Evolutionary conservation across 345 rosid genomes (phyloP), one percentile per base, ranked within the genome.

Genomic region (Corchorus capsularis): DNA sequence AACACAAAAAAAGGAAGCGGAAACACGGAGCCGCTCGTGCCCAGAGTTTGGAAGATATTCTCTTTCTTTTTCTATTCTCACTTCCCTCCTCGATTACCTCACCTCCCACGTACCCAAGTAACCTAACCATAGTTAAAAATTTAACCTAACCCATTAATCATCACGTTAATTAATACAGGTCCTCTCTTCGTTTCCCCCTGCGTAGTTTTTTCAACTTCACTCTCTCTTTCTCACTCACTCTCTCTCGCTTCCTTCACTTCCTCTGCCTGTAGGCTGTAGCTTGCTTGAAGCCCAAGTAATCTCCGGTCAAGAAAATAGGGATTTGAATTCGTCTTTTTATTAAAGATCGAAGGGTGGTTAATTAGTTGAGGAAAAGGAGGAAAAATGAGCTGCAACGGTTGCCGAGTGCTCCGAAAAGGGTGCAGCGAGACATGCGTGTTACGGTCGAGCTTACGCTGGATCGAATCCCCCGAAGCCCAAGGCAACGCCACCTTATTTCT

Each of bases 21-120:
- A 86, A 82, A 91, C 88, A 60, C 77, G 96, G 85, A 88, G 87
- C 87, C 90, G 96, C 87, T 86, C 87, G 86, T 85, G 86, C 96
- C 88, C 86, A 86, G 90, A 87, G 89, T 86, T 86, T 56, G 95
- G 95, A 89, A 85, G 87, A 81, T 84, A 85, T 83, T 79, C 74
- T 20, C 19, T 27, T 27, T 27, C 27, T 27, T 27, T 27, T 27
- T 27, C 27, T 27, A 27, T 27, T 27, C 27, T 27, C 50, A 83
- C 56, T 6, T 56, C 73, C 84, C 52, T 6, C 71, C 75, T 68
- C 80, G 68, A 35, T 69, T 75, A 55, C 73, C 80, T 72, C 81
- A 53, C 53, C 71, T 16, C 15, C 65, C 46, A 62, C 53, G 47
- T 45, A 45, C 47, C 47, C 9, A 11, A 34, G 64, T 39, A 77